Conservation (phyloP, 768 basidiomycete species). For the Agrocybe pediades region DNA sequence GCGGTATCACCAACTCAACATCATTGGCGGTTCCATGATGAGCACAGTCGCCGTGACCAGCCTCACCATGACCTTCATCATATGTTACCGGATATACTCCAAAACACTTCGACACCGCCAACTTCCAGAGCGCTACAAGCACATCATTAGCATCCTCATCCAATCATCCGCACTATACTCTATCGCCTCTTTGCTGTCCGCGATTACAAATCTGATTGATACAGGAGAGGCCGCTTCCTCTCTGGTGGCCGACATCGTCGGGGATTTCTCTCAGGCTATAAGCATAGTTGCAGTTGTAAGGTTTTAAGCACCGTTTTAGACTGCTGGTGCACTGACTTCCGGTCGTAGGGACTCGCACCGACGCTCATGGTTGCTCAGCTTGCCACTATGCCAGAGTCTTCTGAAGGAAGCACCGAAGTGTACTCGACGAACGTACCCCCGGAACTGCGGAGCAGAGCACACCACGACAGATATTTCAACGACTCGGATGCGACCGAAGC, state of each 20-base stretch:
- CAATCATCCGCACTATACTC: conserved; percentile 1
- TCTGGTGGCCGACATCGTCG: not conserved
- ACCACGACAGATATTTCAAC: too few species aligned
- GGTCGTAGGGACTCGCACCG: not conserved
- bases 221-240: not conserved
- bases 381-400: too few species aligned
- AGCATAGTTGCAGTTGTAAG: not conserved
- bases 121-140: not conserved
- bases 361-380: not conserved
- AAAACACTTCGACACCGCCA: not conserved
- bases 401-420: too few species aligned
- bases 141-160: not conserved
- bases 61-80: not conserved
- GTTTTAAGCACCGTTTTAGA: not conserved
- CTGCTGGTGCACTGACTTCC: not conserved
- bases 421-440: too few species aligned
- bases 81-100: not conserved
- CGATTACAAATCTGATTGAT: not conserved
- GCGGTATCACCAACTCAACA: not conserved
- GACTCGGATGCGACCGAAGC: too few species aligned
- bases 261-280: not conserved
- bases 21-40: not conserved
- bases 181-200: not conserved
- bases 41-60: not conserved
- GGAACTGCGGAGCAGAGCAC: too few species aligned